phyloP scores from a whole-genome alignment of 257 asterid species.

The Nemophila menziesii region DNA sequence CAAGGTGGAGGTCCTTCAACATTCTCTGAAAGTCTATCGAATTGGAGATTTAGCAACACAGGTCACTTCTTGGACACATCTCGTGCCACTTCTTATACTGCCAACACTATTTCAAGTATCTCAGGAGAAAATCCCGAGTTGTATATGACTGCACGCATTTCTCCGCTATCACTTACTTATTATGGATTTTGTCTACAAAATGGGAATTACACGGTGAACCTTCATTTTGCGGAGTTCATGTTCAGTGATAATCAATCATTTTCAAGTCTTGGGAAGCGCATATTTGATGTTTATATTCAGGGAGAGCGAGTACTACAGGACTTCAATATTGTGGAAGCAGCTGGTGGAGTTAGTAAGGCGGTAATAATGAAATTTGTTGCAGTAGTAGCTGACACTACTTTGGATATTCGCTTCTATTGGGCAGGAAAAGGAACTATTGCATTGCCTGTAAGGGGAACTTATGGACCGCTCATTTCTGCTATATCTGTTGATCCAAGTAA shows the following conservation, averaged over 20 bases:
- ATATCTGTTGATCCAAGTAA: conserved; percentile 21
- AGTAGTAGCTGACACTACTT: conserved; percentile 7
- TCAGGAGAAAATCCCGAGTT: conserved; percentile 1
- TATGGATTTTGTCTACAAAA: conserved; percentile 3
- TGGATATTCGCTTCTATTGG: conserved; percentile 24
- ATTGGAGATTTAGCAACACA: conserved; percentile 60
- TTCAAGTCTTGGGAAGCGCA: conserved; percentile 59
- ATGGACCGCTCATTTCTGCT: conserved; percentile 28
- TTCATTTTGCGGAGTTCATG: conserved; percentile 70
- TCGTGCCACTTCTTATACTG: conserved; percentile 1
- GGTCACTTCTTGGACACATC: conserved; percentile 40
- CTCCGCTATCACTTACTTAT: neutral
- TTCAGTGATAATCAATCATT: conserved; percentile 35
- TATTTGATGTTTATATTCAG: conserved; percentile 40
- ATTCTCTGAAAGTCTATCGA: conserved; percentile 15
- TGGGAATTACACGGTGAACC: conserved; percentile 44
- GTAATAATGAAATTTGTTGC: neutral
- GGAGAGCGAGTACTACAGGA: conserved; percentile 12
- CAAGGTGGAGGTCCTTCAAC: conserved; percentile 32
- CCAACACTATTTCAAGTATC: neutral
- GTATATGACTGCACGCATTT: neutral
- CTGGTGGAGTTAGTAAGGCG: conserved; percentile 17
- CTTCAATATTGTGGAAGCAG: conserved; percentile 17
- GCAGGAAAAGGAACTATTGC: conserved; percentile 24
- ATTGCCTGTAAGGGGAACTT: conserved; percentile 13